A percentile compares a stretch with the other conserved stretches of the same genome.
These are phyloP conservation scores for Calocybe gambosa DNA, from an alignment of 1,284 basidiomycete species.

Conservation along the genomic window DNA sequence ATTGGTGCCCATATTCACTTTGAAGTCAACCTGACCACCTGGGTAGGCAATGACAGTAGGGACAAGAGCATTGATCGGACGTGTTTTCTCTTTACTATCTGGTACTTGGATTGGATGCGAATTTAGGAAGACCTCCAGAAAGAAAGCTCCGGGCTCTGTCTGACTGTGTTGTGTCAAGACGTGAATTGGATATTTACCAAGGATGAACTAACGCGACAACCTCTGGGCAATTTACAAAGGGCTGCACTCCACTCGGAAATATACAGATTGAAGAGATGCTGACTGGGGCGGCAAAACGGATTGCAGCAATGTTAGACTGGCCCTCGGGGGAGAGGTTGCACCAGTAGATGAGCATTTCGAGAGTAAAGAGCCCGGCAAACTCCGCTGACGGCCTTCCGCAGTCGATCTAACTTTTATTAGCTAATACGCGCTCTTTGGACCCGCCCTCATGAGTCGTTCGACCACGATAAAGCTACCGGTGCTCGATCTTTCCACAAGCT, in stretches of 20 bases:
- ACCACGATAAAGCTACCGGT: slow-evolving; percentile 45
- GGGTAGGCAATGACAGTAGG: slow-evolving; percentile 66
- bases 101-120: slow-evolving; percentile 34
- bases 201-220: slow-evolving; percentile 51
- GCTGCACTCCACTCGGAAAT: slow-evolving; percentile 52
- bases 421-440: slow-evolving; percentile 6
- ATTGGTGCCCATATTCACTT: slow-evolving; percentile 63
- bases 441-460: slow-evolving; percentile 35
- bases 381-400: slow-evolving; percentile 19
- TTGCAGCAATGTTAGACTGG: slow-evolving; percentile 51
- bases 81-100: slow-evolving; percentile 46
- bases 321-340: slow-evolving; percentile 56
- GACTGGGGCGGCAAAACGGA: slow-evolving; percentile 59
- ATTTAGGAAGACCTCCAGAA: slow-evolving; percentile 69
- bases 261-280: slow-evolving; percentile 57
- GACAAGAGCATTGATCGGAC: slow-evolving; percentile 61
- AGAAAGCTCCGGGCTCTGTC: slow-evolving; percentile 68
- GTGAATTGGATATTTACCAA: neutral
- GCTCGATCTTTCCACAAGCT: slow-evolving; percentile 34
- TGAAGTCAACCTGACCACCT: slow-evolving; percentile 60
- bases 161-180: slow-evolving; percentile 31
- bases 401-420: slow-evolving; percentile 8
- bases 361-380: slow-evolving; percentile 18
- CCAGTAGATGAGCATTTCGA: slow-evolving; percentile 55
- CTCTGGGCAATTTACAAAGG: slow-evolving; percentile 54